A percentile compares a stretch with the other conserved stretches of the same genome.
These are phyloP conservation scores for Iris pallida DNA, from an alignment of 116 monocot genomes.

Conservation along the genomic window DNA sequence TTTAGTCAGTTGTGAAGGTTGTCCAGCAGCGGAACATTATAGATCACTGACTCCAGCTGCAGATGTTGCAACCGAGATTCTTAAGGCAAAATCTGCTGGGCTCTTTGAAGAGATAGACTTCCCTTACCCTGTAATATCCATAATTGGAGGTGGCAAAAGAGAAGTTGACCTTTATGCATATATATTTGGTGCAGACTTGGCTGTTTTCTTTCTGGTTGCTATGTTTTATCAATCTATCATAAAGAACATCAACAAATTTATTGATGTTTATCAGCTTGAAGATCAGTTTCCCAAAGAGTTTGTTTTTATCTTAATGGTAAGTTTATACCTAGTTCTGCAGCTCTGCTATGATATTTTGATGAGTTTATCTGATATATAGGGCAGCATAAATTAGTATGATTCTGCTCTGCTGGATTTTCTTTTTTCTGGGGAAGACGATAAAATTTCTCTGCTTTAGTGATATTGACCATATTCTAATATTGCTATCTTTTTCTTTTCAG, in stretches of 20 bases:
- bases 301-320: conserved; percentile 92
- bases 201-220: conserved; percentile 94
- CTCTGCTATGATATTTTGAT: neutral
- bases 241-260: conserved; percentile 89
- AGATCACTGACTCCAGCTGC: conserved; percentile 81
- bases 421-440: too few relatives aligned
- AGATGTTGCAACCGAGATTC: conserved; percentile 83
- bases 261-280: conserved; percentile 95
- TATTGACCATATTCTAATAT: neutral
- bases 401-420: too few relatives aligned
- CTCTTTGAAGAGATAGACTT: conserved; percentile 70
- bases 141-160: conserved; percentile 89
- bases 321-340: neutral
- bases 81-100: conserved; percentile 44
- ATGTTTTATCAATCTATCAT: conserved; percentile 95
- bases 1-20: conserved; percentile 38
- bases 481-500: conserved; percentile 32
- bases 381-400: too few relatives aligned
- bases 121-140: conserved; percentile 77
- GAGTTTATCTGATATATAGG: neutral
- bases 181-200: conserved; percentile 93
- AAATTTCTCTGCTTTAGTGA: too few relatives aligned
- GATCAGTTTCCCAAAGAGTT: conserved; percentile 99
- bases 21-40: conserved; percentile 46
- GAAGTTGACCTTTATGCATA: conserved; percentile 94